Conservation (phyloP, 2,329 filamentous ascomycete genomes). For the Fusarium praegraminearum region DNA sequence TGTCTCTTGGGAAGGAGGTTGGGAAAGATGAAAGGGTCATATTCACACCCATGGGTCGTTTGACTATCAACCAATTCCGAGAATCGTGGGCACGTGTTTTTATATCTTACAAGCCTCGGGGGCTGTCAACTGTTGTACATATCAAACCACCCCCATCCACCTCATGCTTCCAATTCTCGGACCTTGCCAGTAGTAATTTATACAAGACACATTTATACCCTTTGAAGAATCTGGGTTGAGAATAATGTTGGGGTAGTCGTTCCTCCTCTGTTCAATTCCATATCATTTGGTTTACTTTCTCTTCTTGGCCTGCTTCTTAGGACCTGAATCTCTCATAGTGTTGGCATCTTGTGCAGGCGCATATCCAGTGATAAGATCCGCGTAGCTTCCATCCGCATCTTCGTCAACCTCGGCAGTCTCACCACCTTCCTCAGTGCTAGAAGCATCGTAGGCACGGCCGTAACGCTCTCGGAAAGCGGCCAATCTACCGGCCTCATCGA, state of each 20-base stretch:
- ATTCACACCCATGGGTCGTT: constrained; percentile 24
- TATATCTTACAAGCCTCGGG: constrained; percentile 54
- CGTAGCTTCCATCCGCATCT: constrained; percentile 48
- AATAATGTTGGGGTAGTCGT: constrained; percentile 1
- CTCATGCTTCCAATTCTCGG: constrained; percentile 31
- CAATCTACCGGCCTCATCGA: constrained; percentile 92
- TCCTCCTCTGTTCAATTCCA: constrained; percentile 4
- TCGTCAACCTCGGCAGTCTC: constrained; percentile 42
- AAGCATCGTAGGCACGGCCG: constrained; percentile 83
- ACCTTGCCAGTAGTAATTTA: constrained; percentile 34
- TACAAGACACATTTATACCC: constrained; percentile 39
- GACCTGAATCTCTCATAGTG: constrained; percentile 52
- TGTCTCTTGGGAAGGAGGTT: constrained; percentile 24
- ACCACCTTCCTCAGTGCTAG: constrained; percentile 49
- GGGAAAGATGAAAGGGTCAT: constrained; percentile 20
- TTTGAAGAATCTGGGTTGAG: background rate
- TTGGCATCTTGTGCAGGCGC: constrained; percentile 53
- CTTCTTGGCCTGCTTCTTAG: constrained; percentile 60
- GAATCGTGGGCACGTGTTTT: constrained; percentile 48
- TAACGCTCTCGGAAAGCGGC: constrained; percentile 87
- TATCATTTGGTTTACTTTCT: constrained; percentile 57
- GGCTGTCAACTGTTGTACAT: constrained; percentile 53
- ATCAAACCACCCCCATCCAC: constrained; percentile 45
- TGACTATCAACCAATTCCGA: constrained; percentile 40
- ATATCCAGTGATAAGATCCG: constrained; percentile 66